Conservation (phyloP, 2,329 filamentous ascomycete genomes). For the Colletotrichum australisinense region DNA sequence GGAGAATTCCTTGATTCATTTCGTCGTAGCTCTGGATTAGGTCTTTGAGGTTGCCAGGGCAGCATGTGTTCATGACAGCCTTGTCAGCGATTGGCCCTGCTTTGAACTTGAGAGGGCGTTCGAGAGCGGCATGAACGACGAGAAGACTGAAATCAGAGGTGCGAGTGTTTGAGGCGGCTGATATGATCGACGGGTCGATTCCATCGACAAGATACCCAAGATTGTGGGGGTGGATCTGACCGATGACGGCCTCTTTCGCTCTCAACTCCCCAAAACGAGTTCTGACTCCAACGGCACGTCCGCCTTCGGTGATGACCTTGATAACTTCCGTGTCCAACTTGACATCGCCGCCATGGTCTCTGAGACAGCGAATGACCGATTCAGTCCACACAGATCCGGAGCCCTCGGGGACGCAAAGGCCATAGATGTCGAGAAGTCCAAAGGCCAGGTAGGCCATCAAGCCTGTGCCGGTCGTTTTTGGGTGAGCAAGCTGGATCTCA, state of each 20-base stretch:
- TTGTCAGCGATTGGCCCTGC: not conserved
- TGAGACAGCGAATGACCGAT: not conserved
- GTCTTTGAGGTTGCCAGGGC: not conserved
- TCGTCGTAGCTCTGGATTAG: not conserved
- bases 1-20: not conserved
- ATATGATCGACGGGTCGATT: not conserved
- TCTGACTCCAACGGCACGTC: not conserved
- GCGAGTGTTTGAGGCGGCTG: not conserved
- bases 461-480: constrained; percentile 1
- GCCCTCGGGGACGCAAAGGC: not conserved
- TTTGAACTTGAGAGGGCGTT: not conserved
- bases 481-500: constrained; percentile 8
- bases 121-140: not conserved
- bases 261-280: not conserved
- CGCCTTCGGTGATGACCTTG: not conserved
- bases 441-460: constrained; percentile 13
- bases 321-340: not conserved
- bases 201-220: not conserved
- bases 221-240: not conserved
- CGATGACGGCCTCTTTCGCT: not conserved
- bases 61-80: not conserved
- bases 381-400: not conserved
- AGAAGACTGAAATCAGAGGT: not conserved
- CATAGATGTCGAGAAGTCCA: constrained; percentile 7
- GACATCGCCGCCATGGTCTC: not conserved